phyloP scores from a whole-genome alignment of 768 basidiomycete genomes.

The Strobilomyces confusus region DNA sequence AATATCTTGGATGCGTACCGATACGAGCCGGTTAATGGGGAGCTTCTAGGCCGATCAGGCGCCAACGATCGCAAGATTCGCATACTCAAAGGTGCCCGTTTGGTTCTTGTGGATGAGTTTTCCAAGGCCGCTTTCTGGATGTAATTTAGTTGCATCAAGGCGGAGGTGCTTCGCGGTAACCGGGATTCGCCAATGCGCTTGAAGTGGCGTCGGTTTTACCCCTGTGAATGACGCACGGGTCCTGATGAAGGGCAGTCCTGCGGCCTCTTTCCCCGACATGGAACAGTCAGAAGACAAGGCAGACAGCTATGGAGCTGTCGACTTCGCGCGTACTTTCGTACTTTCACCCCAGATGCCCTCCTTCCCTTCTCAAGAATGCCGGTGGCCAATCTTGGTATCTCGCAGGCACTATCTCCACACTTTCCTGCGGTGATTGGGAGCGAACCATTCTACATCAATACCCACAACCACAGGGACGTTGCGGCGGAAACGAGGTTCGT shows the following conservation, averaged over 20 bases:
- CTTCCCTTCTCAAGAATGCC: slow-evolving; percentile 2
- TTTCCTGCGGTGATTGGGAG: slow-evolving; percentile 17
- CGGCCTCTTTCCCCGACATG: slow-evolving; percentile 13
- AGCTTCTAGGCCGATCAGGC: slow-evolving; percentile 21
- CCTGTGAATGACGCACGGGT: slow-evolving; percentile 9
- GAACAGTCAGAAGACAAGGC: slow-evolving; percentile 11
- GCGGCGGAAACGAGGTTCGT: slow-evolving; percentile 14
- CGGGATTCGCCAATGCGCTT: slow-evolving; percentile 19
- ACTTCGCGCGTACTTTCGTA: slow-evolving; percentile 13
- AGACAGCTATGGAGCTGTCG: slow-evolving; percentile 1
- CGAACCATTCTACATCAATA: neutral
- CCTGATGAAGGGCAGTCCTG: slow-evolving; percentile 5
- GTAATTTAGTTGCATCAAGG: slow-evolving; percentile 21
- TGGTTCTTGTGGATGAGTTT: slow-evolving; percentile 46
- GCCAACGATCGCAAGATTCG: slow-evolving; percentile 38
- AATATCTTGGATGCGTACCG: slow-evolving; percentile 50
- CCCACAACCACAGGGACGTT: neutral
- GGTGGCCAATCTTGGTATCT: neutral
- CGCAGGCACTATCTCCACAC: neutral
- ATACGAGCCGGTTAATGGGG: slow-evolving; percentile 23
- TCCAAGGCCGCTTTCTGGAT: slow-evolving; percentile 43
- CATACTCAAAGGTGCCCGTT: slow-evolving; percentile 43
- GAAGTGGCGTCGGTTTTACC: slow-evolving; percentile 18
- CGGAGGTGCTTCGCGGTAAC: slow-evolving; percentile 11
- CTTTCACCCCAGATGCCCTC: slow-evolving; percentile 7